phyloP scores from a whole-genome alignment of 2,329 filamentous ascomycete species.

The Aspergillus jensenii region DNA sequence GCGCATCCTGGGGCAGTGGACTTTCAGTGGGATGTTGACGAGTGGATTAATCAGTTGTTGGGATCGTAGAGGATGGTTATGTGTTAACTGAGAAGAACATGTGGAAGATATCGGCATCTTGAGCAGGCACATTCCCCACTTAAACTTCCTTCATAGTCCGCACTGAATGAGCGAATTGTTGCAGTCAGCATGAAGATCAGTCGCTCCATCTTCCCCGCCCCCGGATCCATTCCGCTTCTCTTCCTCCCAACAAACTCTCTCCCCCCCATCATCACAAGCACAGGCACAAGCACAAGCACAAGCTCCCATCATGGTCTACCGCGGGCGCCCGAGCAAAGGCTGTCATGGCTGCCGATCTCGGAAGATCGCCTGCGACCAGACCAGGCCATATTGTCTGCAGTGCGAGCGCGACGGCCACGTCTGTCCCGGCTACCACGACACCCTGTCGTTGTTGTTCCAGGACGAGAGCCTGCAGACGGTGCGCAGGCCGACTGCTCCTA shows the following conservation, averaged over 20 bases:
- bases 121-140: no score
- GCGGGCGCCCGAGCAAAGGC: slow-evolving; percentile 45
- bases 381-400: slow-evolving; percentile 61
- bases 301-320: slow-evolving; percentile 37
- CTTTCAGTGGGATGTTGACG: not conserved
- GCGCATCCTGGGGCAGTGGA: not conserved
- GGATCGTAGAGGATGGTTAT: not conserved
- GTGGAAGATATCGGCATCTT: no score
- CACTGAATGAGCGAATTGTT: no score
- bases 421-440: slow-evolving; percentile 66
- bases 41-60: not conserved
- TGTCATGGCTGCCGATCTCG: slow-evolving; percentile 44
- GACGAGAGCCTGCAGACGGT: slow-evolving; percentile 65
- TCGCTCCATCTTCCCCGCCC: no score
- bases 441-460: slow-evolving; percentile 64
- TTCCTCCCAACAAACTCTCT: no score
- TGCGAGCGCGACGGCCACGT: slow-evolving; percentile 59
- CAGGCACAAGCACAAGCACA: no score
- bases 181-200: no score
- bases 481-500: slow-evolving; percentile 40
- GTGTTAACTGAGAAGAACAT: no score
- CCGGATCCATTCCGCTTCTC: no score
- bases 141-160: no score
- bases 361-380: slow-evolving; percentile 58
- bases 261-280: no score